Conservation (phyloP, 331 rosid species). For the Malus hybrid region DNA sequence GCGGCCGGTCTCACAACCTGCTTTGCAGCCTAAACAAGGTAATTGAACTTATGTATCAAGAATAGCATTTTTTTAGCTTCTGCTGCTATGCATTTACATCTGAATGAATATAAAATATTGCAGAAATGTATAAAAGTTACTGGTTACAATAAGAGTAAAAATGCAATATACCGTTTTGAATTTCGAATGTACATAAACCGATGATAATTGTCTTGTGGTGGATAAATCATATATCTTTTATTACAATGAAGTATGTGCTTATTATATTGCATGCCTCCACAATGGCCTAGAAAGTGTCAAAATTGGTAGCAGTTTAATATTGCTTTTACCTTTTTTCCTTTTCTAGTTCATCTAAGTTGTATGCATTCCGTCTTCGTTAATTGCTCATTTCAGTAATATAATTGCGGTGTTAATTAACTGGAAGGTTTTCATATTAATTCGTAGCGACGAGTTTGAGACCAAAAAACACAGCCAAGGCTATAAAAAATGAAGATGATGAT, state of each 20-base stretch:
- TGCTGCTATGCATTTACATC: neutral
- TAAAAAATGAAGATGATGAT: constrained; percentile 63
- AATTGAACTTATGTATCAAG: neutral
- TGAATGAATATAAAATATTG: neutral
- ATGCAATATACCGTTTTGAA: neutral
- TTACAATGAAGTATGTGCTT: neutral
- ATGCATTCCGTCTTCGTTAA: neutral
- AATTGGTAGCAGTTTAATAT: neutral
- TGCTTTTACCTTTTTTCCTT: neutral
- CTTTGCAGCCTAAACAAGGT: constrained; percentile 60
- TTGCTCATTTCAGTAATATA: neutral
- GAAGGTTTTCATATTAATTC: neutral
- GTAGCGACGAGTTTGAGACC: constrained; percentile 48
- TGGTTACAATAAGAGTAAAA: neutral
- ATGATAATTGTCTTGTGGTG: neutral
- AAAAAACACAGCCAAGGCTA: constrained; percentile 39
- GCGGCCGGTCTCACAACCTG: constrained; percentile 73
- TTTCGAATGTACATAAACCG: neutral
- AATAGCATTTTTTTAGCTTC: neutral
- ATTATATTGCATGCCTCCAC: neutral
- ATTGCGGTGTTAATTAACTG: neutral
- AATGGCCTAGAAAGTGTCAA: neutral
- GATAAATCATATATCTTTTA: neutral
- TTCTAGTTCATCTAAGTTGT: neutral
- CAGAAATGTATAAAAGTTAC: neutral